Conservation (phyloP, 352 stramenopile genomes). For the Ophiocytium majus region DNA sequence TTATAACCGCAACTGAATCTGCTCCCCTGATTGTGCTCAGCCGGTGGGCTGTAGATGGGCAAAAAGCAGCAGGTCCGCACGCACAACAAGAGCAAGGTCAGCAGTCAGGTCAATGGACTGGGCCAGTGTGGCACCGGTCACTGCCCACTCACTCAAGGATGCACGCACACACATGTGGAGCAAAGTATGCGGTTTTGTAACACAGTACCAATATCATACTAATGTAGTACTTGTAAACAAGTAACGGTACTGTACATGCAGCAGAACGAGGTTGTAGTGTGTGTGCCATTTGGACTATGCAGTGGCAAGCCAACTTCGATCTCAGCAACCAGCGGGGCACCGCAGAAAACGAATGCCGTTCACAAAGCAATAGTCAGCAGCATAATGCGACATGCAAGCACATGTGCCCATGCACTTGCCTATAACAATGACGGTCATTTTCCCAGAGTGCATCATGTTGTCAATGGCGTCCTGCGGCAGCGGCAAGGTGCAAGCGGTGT, state of each 20-base stretch:
- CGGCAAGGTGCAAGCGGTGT: constrained; percentile 61
- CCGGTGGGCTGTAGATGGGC: constrained; percentile 64
- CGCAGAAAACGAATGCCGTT: too few relatives aligned
- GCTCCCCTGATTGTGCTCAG: constrained; percentile 74
- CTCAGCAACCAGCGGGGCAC: too few relatives aligned
- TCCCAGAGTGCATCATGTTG: constrained; percentile 8
- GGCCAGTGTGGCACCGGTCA: not conserved
- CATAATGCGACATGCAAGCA: constrained; percentile 5
- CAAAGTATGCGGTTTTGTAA: not conserved
- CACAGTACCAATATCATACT: too few relatives aligned
- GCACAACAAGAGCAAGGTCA: not conserved
- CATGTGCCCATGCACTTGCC: constrained; percentile 76
- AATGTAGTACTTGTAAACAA: too few relatives aligned
- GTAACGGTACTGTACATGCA: not conserved
- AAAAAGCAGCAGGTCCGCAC: not conserved
- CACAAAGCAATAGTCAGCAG: too few relatives aligned
- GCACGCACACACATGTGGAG: not conserved
- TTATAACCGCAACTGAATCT: constrained; percentile 72
- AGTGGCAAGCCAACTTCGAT: too few relatives aligned
- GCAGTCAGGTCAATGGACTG: not conserved
- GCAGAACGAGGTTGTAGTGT: too few relatives aligned
- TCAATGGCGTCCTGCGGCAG: constrained; percentile 53
- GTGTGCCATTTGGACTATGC: too few relatives aligned
- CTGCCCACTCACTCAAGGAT: not conserved
- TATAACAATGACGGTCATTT: constrained; percentile 64